A percentile compares a stretch with the other conserved stretches of the same genome.
Evolutionary conservation across 352 stramenopile genomes (phyloP).

Genomic region (Phytophthora agathidicida): DNA sequence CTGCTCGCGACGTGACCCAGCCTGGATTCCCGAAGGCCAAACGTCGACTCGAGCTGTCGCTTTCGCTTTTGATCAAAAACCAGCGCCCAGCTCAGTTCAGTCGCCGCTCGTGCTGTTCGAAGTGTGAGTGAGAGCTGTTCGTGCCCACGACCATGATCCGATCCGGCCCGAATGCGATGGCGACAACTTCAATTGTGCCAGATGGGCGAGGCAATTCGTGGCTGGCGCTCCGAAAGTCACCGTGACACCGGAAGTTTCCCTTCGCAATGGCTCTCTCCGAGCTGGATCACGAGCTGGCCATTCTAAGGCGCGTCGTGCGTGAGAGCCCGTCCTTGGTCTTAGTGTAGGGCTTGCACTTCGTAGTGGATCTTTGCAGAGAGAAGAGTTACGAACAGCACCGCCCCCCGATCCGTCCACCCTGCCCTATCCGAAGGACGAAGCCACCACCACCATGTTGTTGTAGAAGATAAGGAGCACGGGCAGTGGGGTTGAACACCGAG

Average conservation of each 20-base stretch:
- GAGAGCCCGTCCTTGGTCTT: constrained; percentile 6
- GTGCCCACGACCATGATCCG: not conserved
- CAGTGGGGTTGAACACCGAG: constrained; percentile 15
- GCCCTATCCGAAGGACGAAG: constrained; percentile 16
- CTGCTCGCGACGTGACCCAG: no score
- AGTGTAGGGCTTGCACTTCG: not conserved
- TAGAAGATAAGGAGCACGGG: constrained; percentile 6
- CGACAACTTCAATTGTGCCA: constrained; percentile 12
- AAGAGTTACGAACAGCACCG: not conserved
- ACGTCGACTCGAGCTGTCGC: no score
- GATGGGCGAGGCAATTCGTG: constrained; percentile 4
- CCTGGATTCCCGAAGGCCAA: no score
- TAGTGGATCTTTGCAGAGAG: constrained; percentile 26
- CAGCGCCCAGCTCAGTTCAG: constrained; percentile 8
- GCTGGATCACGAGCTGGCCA: constrained; percentile 1
- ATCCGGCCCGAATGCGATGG: not conserved
- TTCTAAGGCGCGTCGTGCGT: constrained; percentile 4
- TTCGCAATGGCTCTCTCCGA: not conserved
- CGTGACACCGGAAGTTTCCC: not conserved
- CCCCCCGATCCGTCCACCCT: constrained; percentile 2
- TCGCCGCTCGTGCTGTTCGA: constrained; percentile 5
- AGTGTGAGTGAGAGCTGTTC: constrained; percentile 10
- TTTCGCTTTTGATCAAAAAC: not conserved
- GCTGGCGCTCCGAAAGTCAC: constrained; percentile 2
- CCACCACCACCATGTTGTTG: not conserved